Evolutionary conservation across 1,139 yeast species (phyloP).

Genomic region (Lipomyces yarrowii): DNA sequence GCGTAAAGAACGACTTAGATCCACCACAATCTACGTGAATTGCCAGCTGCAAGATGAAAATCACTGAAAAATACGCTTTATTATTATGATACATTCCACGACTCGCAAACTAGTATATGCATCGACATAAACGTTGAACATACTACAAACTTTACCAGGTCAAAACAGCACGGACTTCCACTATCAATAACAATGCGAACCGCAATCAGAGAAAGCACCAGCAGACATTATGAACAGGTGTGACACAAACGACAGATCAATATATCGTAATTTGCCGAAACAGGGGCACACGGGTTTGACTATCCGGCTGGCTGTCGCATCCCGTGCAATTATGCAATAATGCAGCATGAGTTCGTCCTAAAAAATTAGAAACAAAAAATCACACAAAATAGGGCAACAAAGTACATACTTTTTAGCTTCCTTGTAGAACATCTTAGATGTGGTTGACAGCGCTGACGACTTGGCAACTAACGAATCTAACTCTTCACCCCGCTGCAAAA

Average conservation of each 20-base stretch:
- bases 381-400: background rate
- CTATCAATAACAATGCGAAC: background rate
- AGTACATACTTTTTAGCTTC: slow-evolving; percentile 74
- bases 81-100: background rate
- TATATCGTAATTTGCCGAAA: background rate
- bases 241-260: background rate
- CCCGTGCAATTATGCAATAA: slow-evolving; percentile 55
- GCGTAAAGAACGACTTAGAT: background rate
- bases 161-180: background rate
- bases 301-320: background rate
- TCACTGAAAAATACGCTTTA: background rate
- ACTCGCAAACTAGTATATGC: background rate
- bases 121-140: background rate
- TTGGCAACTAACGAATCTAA: slow-evolving; percentile 92
- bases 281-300: background rate
- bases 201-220: background rate
- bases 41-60: background rate
- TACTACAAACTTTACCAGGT: background rate
- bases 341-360: slow-evolving; percentile 89
- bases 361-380: background rate
- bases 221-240: background rate
- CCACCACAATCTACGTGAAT: background rate
- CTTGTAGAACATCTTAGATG: slow-evolving; percentile 91
- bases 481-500: slow-evolving; percentile 94
- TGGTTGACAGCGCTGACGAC: slow-evolving; percentile 85